Percentiles rank a stretch among this genome's conserved stretches.
Conservation (phyloP, 345 rosid species). For the Corchorus olitorius region DNA sequence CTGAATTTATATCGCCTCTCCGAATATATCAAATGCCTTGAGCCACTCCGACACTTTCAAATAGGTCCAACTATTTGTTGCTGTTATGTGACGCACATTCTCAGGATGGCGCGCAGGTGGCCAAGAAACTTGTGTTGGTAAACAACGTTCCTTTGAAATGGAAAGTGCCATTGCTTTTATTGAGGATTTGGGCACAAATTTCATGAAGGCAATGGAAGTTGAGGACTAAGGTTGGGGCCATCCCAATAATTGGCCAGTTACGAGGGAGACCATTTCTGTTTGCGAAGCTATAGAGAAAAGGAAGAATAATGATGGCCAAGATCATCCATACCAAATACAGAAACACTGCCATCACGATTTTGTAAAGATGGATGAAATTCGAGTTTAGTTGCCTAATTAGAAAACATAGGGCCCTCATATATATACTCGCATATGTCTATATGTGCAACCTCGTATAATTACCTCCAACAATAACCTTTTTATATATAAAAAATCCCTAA, state of each 20-base stretch:
- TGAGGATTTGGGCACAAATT: not conserved
- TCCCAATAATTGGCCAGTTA: not conserved
- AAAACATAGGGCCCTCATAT: too few species aligned
- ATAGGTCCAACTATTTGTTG: not conserved
- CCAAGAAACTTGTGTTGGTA: not conserved
- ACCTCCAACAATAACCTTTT: too few species aligned
- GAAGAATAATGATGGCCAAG: not conserved
- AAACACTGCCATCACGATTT: too few species aligned
- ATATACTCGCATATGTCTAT: too few species aligned
- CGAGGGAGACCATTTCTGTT: not conserved
- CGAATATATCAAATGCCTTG: slow-evolving; percentile 18
- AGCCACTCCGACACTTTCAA: not conserved
- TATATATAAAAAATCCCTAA: too few species aligned
- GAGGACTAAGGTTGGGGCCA: not conserved
- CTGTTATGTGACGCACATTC: not conserved
- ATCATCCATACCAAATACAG: too few species aligned
- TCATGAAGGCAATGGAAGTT: not conserved
- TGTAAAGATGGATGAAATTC: too few species aligned
- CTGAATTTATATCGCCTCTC: slow-evolving; percentile 19
- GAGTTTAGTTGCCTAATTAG: too few species aligned
- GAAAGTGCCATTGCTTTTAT: not conserved
- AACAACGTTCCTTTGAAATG: not conserved
- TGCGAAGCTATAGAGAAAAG: not conserved
- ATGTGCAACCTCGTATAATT: too few species aligned
- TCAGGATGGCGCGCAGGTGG: not conserved